Base-by-base conservation (phyloP, 352 stramenopile genomes). In the Phytophthora palmivora region DNA sequence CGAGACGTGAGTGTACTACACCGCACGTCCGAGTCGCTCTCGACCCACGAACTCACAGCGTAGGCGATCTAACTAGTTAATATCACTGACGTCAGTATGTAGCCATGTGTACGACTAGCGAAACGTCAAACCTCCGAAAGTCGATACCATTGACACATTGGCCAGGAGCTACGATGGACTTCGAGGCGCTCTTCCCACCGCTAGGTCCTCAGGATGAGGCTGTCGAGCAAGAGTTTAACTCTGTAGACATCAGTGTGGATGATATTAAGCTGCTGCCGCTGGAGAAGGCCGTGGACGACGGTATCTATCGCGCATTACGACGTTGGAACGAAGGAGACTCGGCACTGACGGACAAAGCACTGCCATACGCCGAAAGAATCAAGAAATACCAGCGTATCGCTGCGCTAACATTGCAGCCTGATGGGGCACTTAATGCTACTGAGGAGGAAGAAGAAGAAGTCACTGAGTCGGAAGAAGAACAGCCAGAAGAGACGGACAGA, bases 251-350 rank as follows among this genome's bases (percentile, higher is more conserved):
- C 28, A 66, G 43, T 18, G 70, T 81, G 6, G 61, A 82, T 37
- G 79, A 89, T 30, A 62, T 93, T 5, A 2, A 49, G 19, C 59
- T 93, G 26, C 62, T 61, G 2, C 70, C 82, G 19, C 59, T 91
- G 15, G 79, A 93, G 44, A 72, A 82, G 16, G 67, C 79, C 15
- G 76, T 93, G 26, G 80, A 91, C 11, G 28, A 52, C 18, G 61
- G 77, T 12, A 73, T 93, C 28, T 83, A 89, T 56, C 61, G 72
- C 37, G 82, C 82, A 14, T 64, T 93, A 24, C 70, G 70, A 34
- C 74, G 61, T 39, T 93, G 84, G 84, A 93, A 93, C 58, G 67
- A 71, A 34, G 56, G 75, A 34, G 70, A 88, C 38, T 70, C 76
- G 10, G 82, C 74, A 1, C 44, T 71, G 2, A 67, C 70, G 16